Base-by-base conservation (phyloP, 257 asterid species). In the Paulownia fortunei region DNA sequence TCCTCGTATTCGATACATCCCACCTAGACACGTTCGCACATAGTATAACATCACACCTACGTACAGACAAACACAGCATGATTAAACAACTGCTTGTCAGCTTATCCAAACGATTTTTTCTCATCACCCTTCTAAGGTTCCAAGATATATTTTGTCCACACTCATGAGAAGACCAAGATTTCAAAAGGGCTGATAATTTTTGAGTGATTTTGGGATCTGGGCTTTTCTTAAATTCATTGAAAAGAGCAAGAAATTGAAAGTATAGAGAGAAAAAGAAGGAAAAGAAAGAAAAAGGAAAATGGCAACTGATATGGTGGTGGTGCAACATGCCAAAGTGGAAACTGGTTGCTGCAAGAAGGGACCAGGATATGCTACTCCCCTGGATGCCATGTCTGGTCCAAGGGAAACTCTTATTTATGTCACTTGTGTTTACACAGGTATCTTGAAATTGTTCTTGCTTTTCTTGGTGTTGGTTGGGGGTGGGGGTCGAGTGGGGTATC, bases 341-440 rank as follows among this genome's bases (percentile, higher is more conserved):
- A 76, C 60, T 46, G 87, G 83, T 15, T 96, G 97, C 86, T 85
- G 92, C 52, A 79, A 82, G 74, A 86, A 75, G 76, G 99, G 99
- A 4, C 99, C 99, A 0, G 99, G 99, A 0, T 96, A 96, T 81
- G 94, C 97, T 71, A 74, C 89, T 69, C 99, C 99, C 2, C 86
- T 90, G 64, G 93, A 86, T 8, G 99, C 99, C 82, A 96, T 96
- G 97, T 56, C 96, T 83, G 99, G 99, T 73, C 97, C 98, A 24
- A 88, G 81, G 54, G 99, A 96, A 79, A 60, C 92, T 76, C 97
- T 96, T 24, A 86, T 96, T 44, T 96, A 96, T 78, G 98, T 96
- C 68, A 96, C 99, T 61, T 93, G 97, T 77, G 79, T 96, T 47
- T 96, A 96, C 73, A 79, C 92, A 37, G 99, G 99, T 92, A 80